Percentiles rank a stretch among this genome's conserved stretches.
These are phyloP conservation scores for Kwoniella sp. DNA, from an alignment of 768 basidiomycete species.

Conservation along the genomic window DNA sequence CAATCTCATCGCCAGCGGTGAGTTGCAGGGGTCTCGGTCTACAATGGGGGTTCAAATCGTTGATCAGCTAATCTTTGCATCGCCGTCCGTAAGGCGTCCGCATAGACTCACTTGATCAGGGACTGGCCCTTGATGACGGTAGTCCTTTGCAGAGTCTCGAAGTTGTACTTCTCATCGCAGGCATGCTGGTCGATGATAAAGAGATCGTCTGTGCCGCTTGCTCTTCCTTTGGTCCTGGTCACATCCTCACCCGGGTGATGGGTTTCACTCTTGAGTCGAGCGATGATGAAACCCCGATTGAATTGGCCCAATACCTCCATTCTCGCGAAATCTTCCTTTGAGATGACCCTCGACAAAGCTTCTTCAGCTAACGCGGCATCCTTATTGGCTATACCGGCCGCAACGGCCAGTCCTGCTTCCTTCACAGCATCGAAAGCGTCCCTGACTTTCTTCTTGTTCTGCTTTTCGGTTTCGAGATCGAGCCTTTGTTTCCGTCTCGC, in stretches of 20 bases:
- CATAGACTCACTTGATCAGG: conserved; percentile 71
- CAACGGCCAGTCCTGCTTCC: conserved; percentile 30
- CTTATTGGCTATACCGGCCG: conserved; percentile 49
- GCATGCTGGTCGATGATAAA: conserved; percentile 98
- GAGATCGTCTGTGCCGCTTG: conserved; percentile 70
- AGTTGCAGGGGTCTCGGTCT: conserved; percentile 79
- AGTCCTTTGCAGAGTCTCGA: conserved; percentile 88
- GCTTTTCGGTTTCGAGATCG: conserved; percentile 10
- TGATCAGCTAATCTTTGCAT: neutral
- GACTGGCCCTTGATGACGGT: conserved; percentile 85
- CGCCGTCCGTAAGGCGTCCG: neutral
- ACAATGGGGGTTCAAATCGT: neutral
- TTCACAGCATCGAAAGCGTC: conserved; percentile 35
- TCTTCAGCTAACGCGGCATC: conserved; percentile 65
- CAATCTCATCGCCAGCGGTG: conserved; percentile 84
- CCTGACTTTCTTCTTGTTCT: conserved; percentile 23
- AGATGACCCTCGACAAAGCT: conserved; percentile 78
- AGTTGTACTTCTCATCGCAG: conserved; percentile 97
- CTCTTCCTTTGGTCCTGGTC: neutral
- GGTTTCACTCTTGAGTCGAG: conserved; percentile 65
- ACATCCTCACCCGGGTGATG: neutral
- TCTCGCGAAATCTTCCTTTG: conserved; percentile 76
- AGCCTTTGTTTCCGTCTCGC: neutral
- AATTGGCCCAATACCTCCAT: conserved; percentile 95
- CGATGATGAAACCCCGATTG: conserved; percentile 91